Evolutionary conservation across 1,284 basidiomycete genomes (phyloP).

Genomic region (Phenoliferia sp.): DNA sequence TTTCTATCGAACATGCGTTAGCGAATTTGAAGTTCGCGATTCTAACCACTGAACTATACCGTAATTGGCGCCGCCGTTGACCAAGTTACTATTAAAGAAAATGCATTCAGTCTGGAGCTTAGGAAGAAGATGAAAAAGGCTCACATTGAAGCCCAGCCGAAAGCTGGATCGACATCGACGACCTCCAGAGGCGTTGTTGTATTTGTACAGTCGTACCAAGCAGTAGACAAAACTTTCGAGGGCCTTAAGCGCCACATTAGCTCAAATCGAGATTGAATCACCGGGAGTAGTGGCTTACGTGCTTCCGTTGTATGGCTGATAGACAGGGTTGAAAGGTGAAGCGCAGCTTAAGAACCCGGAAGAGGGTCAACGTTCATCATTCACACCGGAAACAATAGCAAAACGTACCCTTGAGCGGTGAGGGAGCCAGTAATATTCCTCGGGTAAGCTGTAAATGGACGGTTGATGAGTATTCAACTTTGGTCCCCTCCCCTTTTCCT

Average conservation of each 20-base stretch:
- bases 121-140: background rate
- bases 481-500: no score
- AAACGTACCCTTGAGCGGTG: background rate
- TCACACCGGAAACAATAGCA: background rate
- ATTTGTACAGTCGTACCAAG: background rate
- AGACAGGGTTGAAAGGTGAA: background rate
- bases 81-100: background rate
- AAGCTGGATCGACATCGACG: background rate
- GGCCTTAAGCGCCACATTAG: no score
- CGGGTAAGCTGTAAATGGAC: no score
- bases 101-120: background rate
- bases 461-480: no score
- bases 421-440: background rate
- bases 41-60: no score
- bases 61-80: background rate
- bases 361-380: background rate
- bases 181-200: background rate
- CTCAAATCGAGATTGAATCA: background rate
- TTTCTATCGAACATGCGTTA: no score
- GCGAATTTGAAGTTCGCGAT: no score
- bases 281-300: background rate
- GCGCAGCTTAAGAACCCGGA: background rate
- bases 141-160: background rate
- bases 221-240: background rate
- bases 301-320: background rate